Base-by-base conservation (phyloP, 257 asterid genomes). In the Ajuga chamaepitys region DNA sequence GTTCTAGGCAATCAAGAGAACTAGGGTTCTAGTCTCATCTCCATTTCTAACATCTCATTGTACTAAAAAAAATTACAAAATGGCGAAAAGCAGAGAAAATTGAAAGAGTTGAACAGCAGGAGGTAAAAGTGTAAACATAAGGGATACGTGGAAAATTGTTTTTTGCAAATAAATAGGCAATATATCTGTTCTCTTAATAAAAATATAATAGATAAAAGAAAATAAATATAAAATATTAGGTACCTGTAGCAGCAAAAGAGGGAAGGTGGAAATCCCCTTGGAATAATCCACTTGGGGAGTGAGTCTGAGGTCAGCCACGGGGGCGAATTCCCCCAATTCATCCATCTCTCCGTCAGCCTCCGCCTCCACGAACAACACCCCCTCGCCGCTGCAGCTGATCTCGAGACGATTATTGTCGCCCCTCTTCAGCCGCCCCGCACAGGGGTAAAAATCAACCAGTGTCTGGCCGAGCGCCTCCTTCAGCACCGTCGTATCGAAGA, bases 221-320 rank as follows among this genome's bases (percentile, higher is more conserved):
- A n/a, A n/a, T n/a, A n/a, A n/a, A n/a, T n/a, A n/a, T n/a, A n/a
- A n/a, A n/a, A n/a, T n/a, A n/a, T n/a, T n/a, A n/a, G n/a, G n/a
- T 5, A 87, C 92, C 95, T 85, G 95, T 62, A 87, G 67, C 14
- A 85, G 78, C 42, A 79, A 65, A 3, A 88, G 87, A 34, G 95
- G 81, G 37, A 68, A 76, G 0, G 78, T 57, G 3, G 79, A 65
- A 41, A 88, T 77, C 38, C 85, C 95, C 3, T 61, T 57, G 0
- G 86, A 75, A 64, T 86, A 86, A 72, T 88, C 95, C 41, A 80
- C 85, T 0, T 77, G 78, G 2, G 95, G 96, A 25, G 82, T 75
- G 20, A 88, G 89, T 7, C 21, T 40, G 17, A 76, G 85, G 45
- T 81, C 89, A 60, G 86, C 62, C 61, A 75, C 74, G 2, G 88